Evolutionary conservation across 768 basidiomycete species (phyloP).

Genomic region (Rhodotorula paludigena): DNA sequence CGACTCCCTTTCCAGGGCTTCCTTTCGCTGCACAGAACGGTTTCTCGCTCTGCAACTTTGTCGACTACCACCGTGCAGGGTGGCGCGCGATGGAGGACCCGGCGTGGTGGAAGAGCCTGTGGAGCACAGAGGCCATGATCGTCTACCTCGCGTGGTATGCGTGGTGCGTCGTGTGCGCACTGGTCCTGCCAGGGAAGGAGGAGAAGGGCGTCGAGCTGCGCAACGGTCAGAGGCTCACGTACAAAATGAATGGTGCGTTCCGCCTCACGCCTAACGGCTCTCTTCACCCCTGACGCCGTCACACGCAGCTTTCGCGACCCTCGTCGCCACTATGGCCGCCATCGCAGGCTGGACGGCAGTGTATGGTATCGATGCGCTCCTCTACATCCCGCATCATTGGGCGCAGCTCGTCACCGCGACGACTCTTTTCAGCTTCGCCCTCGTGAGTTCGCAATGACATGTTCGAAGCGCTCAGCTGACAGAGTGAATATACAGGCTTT

Average conservation of each 20-base stretch:
- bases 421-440: slow-evolving; percentile 67
- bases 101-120: slow-evolving; percentile 68
- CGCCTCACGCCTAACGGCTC: not conserved
- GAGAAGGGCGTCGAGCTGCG: slow-evolving; percentile 67
- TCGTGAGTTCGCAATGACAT: slow-evolving; percentile 44
- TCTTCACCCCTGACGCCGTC: not conserved
- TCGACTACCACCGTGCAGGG: slow-evolving; percentile 13
- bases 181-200: slow-evolving; percentile 66
- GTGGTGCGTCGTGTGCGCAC: slow-evolving; percentile 79
- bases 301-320: slow-evolving; percentile 78
- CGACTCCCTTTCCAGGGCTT: slow-evolving; percentile 45
- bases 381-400: slow-evolving; percentile 88
- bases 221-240: slow-evolving; percentile 62
- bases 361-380: slow-evolving; percentile 72
- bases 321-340: slow-evolving; percentile 73
- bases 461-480: not conserved
- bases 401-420: slow-evolving; percentile 80
- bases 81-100: slow-evolving; percentile 39
- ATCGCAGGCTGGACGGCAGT: slow-evolving; percentile 64
- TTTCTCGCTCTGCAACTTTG: slow-evolving; percentile 37
- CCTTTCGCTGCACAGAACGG: slow-evolving; percentile 50
- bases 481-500: slow-evolving; percentile 48
- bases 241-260: slow-evolving; percentile 87
- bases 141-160: slow-evolving; percentile 85
- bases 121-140: slow-evolving; percentile 71